Percentiles rank a stretch among this genome's conserved stretches.
phyloP scores from a whole-genome alignment of 1,284 basidiomycete species.

The Polyporus tsugae region DNA sequence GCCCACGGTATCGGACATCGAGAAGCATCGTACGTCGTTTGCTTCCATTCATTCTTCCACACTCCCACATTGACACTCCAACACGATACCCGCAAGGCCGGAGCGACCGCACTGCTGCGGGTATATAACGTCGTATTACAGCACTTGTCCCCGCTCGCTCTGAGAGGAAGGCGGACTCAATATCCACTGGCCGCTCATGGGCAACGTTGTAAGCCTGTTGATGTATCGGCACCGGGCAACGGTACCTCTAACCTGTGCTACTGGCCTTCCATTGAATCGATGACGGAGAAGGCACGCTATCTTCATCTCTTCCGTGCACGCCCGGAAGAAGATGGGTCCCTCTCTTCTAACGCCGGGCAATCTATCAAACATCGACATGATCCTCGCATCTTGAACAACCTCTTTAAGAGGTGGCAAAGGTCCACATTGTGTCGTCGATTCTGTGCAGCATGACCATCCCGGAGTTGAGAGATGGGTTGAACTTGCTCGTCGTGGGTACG shows the following conservation, averaged over 20 bases:
- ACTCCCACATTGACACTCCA: not conserved
- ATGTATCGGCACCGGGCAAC: not conserved
- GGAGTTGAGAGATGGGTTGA: not conserved
- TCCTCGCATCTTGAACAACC: not conserved
- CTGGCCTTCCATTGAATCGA: not conserved
- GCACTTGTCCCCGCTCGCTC: not conserved
- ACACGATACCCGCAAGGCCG: no score
- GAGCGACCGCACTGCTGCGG: no score
- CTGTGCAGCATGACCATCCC: not conserved
- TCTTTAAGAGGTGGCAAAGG: not conserved
- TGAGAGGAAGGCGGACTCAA: not conserved
- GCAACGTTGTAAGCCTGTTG: not conserved
- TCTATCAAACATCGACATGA: not conserved
- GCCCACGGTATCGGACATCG: not conserved
- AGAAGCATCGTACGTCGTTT: not conserved
- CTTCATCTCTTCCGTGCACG: not conserved
- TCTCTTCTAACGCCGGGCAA: not conserved
- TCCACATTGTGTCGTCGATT: not conserved
- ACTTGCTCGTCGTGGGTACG: slow-evolving; percentile 30
- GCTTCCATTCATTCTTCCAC: not conserved
- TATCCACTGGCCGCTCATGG: no score
- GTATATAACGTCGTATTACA: not conserved
- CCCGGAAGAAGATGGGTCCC: not conserved
- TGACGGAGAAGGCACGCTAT: not conserved
- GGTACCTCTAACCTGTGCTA: not conserved